These are phyloP conservation scores for Blastomyces percursus DNA, from an alignment of 2,329 filamentous ascomycete species.

Conservation along the genomic window DNA sequence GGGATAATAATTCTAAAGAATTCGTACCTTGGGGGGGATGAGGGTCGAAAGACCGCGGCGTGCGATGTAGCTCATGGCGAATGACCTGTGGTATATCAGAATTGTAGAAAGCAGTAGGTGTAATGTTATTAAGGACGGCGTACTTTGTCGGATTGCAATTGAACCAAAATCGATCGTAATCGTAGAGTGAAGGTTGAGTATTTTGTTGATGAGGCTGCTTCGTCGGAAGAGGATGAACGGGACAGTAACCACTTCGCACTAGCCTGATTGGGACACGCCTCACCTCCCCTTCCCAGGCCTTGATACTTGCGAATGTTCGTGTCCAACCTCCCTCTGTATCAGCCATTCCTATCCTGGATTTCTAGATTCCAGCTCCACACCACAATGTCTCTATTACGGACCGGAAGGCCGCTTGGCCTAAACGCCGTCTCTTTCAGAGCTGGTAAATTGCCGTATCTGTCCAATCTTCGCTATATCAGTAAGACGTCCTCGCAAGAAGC, in stretches of 20 bases:
- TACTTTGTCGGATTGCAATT: slow-evolving; percentile 26
- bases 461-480: slow-evolving; percentile 30
- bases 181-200: slow-evolving; percentile 15
- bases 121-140: neutral
- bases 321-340: no score
- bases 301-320: no score
- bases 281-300: no score
- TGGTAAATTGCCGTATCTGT: slow-evolving; percentile 21
- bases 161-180: slow-evolving; percentile 24
- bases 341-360: neutral
- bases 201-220: slow-evolving; percentile 1
- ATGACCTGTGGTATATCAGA: slow-evolving; percentile 19
- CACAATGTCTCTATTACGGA: slow-evolving; percentile 57
- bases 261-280: slow-evolving; percentile 23
- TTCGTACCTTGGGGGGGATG: slow-evolving; percentile 89
- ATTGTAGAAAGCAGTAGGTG: neutral
- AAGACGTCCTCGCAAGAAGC: slow-evolving; percentile 34
- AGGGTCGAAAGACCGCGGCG: slow-evolving; percentile 93
- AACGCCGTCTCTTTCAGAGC: slow-evolving; percentile 26
- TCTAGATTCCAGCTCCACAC: slow-evolving; percentile 13
- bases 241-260: slow-evolving; percentile 22
- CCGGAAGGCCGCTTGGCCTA: slow-evolving; percentile 27
- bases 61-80: slow-evolving; percentile 84
- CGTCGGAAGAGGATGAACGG: slow-evolving; percentile 11
- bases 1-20: neutral